Percentiles rank a stretch among this genome's conserved stretches.
phyloP scores from a whole-genome alignment of 257 asterid species.

The Capsicum pubescens region DNA sequence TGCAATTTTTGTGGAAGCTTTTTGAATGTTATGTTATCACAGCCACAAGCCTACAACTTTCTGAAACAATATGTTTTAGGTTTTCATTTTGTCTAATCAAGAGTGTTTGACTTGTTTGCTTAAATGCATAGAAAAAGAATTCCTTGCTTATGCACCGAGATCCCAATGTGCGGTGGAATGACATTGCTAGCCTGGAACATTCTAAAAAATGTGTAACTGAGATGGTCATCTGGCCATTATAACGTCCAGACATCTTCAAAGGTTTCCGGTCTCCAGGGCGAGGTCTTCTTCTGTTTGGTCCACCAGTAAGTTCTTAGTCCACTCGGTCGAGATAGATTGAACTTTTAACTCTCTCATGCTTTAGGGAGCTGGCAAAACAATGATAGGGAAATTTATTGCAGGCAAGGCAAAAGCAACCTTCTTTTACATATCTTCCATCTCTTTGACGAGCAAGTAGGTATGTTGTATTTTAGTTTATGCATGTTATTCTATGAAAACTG shows the following conservation, averaged over 20 bases:
- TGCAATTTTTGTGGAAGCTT: constrained; percentile 8
- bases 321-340: constrained; percentile 6
- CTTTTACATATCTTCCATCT: constrained; percentile 98
- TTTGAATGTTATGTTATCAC: not conserved
- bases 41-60: not conserved
- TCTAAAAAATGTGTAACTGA: constrained; percentile 98
- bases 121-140: not conserved
- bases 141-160: constrained; percentile 79
- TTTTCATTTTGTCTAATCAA: constrained; percentile 3
- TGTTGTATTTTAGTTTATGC: constrained; percentile 16
- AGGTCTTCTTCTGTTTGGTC: constrained; percentile 99
- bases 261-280: constrained; percentile 99
- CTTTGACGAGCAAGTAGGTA: constrained; percentile 99
- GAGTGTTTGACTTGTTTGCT: constrained; percentile 14
- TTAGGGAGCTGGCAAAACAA: constrained; percentile 98
- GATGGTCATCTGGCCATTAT: constrained; percentile 98
- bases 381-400: constrained; percentile 99
- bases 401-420: constrained; percentile 99
- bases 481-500: constrained; percentile 22
- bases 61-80: constrained; percentile 16
- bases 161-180: constrained; percentile 99
- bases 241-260: constrained; percentile 95
- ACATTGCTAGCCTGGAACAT: constrained; percentile 98
- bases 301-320: constrained; percentile 76
- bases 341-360: constrained; percentile 40